phyloP scores from a whole-genome alignment of 495 filamentous ascomycete species.

The Penicillium ucsense region DNA sequence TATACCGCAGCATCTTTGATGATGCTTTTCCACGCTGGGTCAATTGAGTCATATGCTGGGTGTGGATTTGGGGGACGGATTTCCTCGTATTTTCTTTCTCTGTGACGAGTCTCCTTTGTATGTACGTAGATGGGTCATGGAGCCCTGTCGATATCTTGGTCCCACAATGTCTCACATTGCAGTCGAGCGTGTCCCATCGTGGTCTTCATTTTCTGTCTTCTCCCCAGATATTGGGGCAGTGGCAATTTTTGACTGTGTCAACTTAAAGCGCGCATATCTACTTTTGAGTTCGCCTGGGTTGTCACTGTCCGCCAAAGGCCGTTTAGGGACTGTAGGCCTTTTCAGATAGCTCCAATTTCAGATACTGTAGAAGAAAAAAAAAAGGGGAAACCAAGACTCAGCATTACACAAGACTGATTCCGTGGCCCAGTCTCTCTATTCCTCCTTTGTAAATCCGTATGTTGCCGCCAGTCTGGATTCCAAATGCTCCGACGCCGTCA shows the following conservation, averaged over 20 bases:
- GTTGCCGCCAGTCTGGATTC: conserved; percentile 63
- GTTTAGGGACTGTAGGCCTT: too few species aligned
- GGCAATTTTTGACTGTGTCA: neutral
- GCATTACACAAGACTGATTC: too few species aligned
- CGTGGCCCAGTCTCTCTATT: neutral
- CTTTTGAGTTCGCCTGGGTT: too few species aligned
- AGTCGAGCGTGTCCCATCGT: conserved; percentile 5
- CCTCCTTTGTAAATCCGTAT: conserved; percentile 45
- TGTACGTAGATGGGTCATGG: conserved; percentile 13
- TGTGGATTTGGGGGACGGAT: neutral
- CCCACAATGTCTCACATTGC: conserved; percentile 5
- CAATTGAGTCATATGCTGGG: too few species aligned
- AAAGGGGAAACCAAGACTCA: too few species aligned
- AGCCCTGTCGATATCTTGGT: conserved; percentile 2
- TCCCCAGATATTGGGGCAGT: neutral
- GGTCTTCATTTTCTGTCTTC: conserved; percentile 7
- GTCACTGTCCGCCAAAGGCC: too few species aligned
- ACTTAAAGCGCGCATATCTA: too few species aligned
- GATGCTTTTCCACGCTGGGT: too few species aligned
- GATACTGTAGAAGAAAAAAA: too few species aligned
- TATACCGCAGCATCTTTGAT: too few species aligned
- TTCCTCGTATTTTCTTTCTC: conserved; percentile 13
- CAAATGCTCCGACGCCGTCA: conserved; percentile 83
- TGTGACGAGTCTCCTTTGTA: conserved; percentile 13
- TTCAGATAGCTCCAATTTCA: too few species aligned